phyloP scores from a whole-genome alignment of 345 rosid genomes.

The Gossypium thurberi region DNA sequence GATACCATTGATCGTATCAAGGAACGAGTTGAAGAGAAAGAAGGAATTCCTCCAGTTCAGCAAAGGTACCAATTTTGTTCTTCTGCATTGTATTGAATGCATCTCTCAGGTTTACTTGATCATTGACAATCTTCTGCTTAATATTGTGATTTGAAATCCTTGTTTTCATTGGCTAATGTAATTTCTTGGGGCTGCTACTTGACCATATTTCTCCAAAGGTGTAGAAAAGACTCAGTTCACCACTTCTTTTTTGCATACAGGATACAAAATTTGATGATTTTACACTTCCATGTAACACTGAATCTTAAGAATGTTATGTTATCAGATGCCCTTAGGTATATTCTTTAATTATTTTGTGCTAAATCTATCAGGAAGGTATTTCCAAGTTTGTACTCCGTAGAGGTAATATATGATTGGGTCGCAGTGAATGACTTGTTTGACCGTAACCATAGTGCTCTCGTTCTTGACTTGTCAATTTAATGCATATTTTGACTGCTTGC shows the following conservation, averaged over 20 bases:
- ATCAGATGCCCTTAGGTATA: background rate
- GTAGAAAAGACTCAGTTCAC: background rate
- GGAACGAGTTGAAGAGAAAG: conserved; percentile 93
- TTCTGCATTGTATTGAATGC: background rate
- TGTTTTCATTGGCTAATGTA: background rate
- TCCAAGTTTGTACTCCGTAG: too few species aligned
- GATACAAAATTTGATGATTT: background rate
- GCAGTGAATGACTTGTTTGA: background rate
- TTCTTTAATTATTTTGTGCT: background rate
- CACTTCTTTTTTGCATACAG: background rate
- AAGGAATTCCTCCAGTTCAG: conserved; percentile 95
- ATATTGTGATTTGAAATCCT: background rate
- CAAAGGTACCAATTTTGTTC: conserved; percentile 44
- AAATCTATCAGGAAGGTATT: background rate
- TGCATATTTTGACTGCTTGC: conserved; percentile 39
- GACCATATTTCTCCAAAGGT: background rate
- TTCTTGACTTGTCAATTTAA: conserved; percentile 51
- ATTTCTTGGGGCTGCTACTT: background rate
- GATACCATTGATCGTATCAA: conserved; percentile 78
- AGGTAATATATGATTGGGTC: background rate
- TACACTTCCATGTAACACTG: background rate
- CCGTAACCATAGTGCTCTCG: background rate
- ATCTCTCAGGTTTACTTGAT: background rate
- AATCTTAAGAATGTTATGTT: background rate
- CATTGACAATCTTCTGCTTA: background rate